Percentiles rank a stretch among this genome's conserved stretches.
These are phyloP conservation scores for Gloeophyllum trabeum DNA, from an alignment of 768 basidiomycete species.

Conservation along the genomic window DNA sequence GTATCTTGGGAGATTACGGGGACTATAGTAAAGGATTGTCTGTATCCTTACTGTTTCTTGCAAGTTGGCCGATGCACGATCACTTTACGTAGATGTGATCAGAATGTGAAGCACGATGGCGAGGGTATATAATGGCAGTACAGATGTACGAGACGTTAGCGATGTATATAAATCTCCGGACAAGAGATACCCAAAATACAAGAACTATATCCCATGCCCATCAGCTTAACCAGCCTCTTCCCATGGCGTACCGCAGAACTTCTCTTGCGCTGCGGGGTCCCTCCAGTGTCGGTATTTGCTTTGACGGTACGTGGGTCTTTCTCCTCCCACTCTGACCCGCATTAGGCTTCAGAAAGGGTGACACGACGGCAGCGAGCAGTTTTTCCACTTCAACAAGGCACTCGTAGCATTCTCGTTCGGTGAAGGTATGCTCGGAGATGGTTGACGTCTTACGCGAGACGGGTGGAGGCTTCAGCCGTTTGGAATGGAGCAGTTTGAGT, in stretches of 20 bases:
- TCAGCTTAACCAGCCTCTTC: slow-evolving; percentile 46
- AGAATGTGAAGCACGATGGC: too few relatives aligned
- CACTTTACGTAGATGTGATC: too few relatives aligned
- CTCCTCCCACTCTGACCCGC: slow-evolving; percentile 25
- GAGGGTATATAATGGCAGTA: too few relatives aligned
- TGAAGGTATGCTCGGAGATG: slow-evolving; percentile 25
- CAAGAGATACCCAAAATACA: too few relatives aligned
- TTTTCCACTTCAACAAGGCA: slow-evolving; percentile 57
- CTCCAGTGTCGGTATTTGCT: slow-evolving; percentile 10
- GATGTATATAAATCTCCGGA: too few relatives aligned
- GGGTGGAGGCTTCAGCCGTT: slow-evolving; percentile 50
- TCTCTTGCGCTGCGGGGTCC: slow-evolving; percentile 36
- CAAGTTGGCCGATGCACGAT: too few relatives aligned
- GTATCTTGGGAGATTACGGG: too few relatives aligned
- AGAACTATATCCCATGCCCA: slow-evolving; percentile 1
- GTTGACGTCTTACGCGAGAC: slow-evolving; percentile 15
- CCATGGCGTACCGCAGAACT: slow-evolving; percentile 47
- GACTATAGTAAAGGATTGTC: too few relatives aligned
- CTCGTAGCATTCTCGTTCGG: slow-evolving; percentile 60
- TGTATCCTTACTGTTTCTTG: too few relatives aligned
- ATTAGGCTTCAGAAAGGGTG: slow-evolving; percentile 19
- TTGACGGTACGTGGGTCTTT: slow-evolving; percentile 17
- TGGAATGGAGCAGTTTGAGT: slow-evolving; percentile 60
- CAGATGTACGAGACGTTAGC: too few relatives aligned
- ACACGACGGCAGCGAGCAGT: slow-evolving; percentile 34